phyloP scores from a whole-genome alignment of 2,329 filamentous ascomycete genomes.

The Botrytis galanthina region DNA sequence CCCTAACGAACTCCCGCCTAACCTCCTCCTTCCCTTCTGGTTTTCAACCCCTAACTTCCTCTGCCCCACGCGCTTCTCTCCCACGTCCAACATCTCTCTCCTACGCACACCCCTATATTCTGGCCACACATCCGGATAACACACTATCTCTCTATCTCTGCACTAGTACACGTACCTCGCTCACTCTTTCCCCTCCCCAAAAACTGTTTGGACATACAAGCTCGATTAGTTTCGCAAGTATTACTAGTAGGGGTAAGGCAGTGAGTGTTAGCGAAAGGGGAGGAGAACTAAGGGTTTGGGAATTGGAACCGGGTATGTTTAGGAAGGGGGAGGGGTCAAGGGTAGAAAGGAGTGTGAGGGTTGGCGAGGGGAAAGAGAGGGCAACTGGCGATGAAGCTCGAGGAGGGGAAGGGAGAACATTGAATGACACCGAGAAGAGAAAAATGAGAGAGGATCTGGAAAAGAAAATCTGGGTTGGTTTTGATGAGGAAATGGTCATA shows the following conservation, averaged over 20 bases:
- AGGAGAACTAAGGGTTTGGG: constrained; percentile 16
- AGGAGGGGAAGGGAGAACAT: constrained; percentile 48
- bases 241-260: constrained; percentile 67
- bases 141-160: constrained; percentile 69
- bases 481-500: constrained; percentile 70
- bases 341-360: constrained; percentile 13
- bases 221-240: constrained; percentile 63
- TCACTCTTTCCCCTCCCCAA: constrained; percentile 59
- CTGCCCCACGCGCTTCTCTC: not conserved
- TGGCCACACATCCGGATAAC: constrained; percentile 68
- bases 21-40: not conserved
- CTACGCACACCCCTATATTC: constrained; percentile 65
- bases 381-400: constrained; percentile 25
- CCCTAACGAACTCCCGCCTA: constrained; percentile 7
- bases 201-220: constrained; percentile 72
- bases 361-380: constrained; percentile 40
- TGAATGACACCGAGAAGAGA: constrained; percentile 15
- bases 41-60: constrained; percentile 6
- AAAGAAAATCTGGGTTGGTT: constrained; percentile 59
- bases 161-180: constrained; percentile 53
- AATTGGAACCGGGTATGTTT: constrained; percentile 35
- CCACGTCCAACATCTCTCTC: constrained; percentile 33
- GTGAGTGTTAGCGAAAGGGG: constrained; percentile 48
- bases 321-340: constrained; percentile 33
- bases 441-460: constrained; percentile 16